Conservation (phyloP, 257 asterid genomes). For the Petrea volubilis region DNA sequence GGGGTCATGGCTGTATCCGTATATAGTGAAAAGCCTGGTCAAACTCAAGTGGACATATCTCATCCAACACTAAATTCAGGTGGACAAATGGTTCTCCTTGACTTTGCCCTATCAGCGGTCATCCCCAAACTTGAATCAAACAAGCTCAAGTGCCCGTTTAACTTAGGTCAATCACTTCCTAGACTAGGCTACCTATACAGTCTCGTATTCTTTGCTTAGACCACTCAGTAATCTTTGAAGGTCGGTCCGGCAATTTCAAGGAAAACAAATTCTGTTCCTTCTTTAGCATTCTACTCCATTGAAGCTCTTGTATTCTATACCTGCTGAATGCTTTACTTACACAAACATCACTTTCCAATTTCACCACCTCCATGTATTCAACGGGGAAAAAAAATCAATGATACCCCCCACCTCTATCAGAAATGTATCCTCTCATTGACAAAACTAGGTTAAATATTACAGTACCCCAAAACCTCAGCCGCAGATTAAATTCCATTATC, state of each 20-base stretch:
- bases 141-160: background rate
- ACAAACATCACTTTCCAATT: background rate
- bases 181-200: background rate
- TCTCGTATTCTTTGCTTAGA: background rate
- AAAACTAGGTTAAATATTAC: background rate
- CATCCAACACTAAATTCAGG: background rate
- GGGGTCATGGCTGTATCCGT: too few relatives aligned
- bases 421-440: background rate
- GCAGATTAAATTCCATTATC: constrained; percentile 7
- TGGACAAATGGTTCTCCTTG: background rate
- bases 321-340: background rate
- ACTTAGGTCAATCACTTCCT: background rate
- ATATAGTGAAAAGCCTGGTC: too few relatives aligned
- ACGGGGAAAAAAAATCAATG: background rate
- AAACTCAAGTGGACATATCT: background rate
- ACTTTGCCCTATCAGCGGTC: background rate
- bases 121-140: background rate
- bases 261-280: background rate
- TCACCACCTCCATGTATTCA: background rate
- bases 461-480: background rate
- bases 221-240: background rate
- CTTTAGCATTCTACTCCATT: background rate
- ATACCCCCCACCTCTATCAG: constrained; percentile 3
- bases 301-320: background rate
- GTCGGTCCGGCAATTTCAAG: background rate